These are phyloP conservation scores for Tetrahymena thermophila DNA, from an alignment of 73 alveolate genomes.

Conservation along the genomic window DNA sequence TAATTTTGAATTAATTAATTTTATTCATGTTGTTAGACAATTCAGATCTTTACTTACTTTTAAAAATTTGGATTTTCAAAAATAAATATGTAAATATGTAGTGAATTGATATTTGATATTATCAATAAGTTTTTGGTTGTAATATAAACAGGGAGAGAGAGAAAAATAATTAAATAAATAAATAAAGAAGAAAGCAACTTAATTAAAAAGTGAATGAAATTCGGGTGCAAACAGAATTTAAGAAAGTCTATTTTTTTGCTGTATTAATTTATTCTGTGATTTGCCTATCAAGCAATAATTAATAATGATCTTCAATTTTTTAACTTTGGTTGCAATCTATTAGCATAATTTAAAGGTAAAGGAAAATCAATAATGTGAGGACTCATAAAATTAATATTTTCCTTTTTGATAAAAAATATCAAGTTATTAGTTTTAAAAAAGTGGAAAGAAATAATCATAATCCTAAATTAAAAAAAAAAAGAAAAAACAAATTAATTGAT, in stretches of 20 bases:
- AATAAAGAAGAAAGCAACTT: neutral
- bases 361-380: neutral
- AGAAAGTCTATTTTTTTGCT: neutral
- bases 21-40: neutral
- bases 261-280: neutral
- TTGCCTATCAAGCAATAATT: neutral
- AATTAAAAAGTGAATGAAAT: neutral
- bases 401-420: neutral
- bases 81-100: neutral
- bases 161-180: too few species aligned
- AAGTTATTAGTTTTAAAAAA: neutral
- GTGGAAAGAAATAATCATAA: neutral
- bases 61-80: neutral
- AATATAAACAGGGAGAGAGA: too few species aligned
- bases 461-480: neutral
- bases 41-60: neutral
- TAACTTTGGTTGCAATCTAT: neutral
- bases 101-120: neutral
- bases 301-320: neutral
- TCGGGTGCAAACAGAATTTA: neutral
- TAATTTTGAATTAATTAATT: neutral
- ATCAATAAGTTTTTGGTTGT: neutral
- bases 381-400: neutral
- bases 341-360: neutral
- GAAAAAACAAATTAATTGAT: neutral